Evolutionary conservation across 768 basidiomycete genomes (phyloP).

Genomic region (Dentipellis fragilis): DNA sequence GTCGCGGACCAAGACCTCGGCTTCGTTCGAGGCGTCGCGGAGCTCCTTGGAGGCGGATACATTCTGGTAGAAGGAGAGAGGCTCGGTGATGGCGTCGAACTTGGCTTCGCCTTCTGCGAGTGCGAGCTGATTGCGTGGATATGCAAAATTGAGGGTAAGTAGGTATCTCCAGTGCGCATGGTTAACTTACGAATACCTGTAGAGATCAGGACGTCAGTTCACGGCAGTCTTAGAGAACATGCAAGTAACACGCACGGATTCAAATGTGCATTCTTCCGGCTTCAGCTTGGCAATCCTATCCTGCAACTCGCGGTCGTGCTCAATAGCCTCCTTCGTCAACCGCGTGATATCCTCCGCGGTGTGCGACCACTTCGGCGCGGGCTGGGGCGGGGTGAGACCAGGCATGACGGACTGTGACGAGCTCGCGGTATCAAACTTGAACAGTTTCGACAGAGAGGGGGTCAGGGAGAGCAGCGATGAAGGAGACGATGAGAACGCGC

Average conservation of each 20-base stretch:
- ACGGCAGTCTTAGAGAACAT: slow-evolving; percentile 1
- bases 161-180: slow-evolving; percentile 1
- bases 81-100: slow-evolving; percentile 42
- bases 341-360: slow-evolving; percentile 46
- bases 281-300: slow-evolving; percentile 54
- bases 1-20: slow-evolving; percentile 61
- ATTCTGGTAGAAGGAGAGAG: slow-evolving; percentile 72
- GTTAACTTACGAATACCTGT: slow-evolving; percentile 63
- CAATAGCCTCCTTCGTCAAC: slow-evolving; percentile 51
- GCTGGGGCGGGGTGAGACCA: slow-evolving; percentile 51
- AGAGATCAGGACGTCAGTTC: background rate
- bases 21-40: slow-evolving; percentile 72
- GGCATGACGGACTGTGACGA: background rate
- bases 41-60: slow-evolving; percentile 66
- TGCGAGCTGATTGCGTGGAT: slow-evolving; percentile 29
- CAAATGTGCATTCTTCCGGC: slow-evolving; percentile 49
- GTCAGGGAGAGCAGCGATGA: slow-evolving; percentile 1
- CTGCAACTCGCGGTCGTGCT: slow-evolving; percentile 38
- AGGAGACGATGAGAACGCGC: background rate
- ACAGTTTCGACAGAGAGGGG: background rate
- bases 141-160: slow-evolving; percentile 10
- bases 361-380: slow-evolving; percentile 58
- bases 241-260: slow-evolving; percentile 38
- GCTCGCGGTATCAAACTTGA: slow-evolving; percentile 4
- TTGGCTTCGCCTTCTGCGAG: slow-evolving; percentile 54